Conservation (phyloP, 129 eudicot genomes). For the Glebionis coronaria region DNA sequence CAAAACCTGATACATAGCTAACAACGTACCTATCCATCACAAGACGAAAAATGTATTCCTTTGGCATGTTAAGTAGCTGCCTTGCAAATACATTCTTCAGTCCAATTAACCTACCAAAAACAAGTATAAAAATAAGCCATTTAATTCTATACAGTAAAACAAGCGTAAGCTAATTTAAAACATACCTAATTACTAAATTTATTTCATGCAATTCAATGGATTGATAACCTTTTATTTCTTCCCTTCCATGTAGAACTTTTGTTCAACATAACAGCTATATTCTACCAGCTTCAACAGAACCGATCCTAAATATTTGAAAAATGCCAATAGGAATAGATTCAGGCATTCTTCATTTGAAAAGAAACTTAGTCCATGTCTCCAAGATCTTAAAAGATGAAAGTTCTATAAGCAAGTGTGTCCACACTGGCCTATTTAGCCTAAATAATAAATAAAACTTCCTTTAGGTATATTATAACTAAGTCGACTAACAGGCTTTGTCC, state of each 20-base stretch:
- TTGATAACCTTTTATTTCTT: neutral
- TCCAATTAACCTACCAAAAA: slow-evolving; percentile 75
- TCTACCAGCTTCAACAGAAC: neutral
- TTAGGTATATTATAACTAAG: neutral
- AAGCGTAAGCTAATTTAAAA: too few relatives aligned
- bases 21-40: slow-evolving; percentile 83
- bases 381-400: neutral
- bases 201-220: neutral
- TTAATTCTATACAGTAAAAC: too few relatives aligned
- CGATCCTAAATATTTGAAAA: neutral
- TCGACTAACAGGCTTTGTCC: too few relatives aligned
- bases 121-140: too few relatives aligned
- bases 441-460: neutral
- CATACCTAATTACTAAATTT: neutral
- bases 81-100: slow-evolving; percentile 91
- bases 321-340: neutral
- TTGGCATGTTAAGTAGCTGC: slow-evolving; percentile 98
- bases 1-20: neutral
- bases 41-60: slow-evolving; percentile 98
- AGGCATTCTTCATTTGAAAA: neutral
- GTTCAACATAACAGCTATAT: neutral
- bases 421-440: neutral
- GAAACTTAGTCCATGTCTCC: slow-evolving; percentile 4
- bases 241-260: too few relatives aligned
- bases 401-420: slow-evolving; percentile 2